phyloP scores from a whole-genome alignment of 257 asterid species.

The Solanum dulcamara region DNA sequence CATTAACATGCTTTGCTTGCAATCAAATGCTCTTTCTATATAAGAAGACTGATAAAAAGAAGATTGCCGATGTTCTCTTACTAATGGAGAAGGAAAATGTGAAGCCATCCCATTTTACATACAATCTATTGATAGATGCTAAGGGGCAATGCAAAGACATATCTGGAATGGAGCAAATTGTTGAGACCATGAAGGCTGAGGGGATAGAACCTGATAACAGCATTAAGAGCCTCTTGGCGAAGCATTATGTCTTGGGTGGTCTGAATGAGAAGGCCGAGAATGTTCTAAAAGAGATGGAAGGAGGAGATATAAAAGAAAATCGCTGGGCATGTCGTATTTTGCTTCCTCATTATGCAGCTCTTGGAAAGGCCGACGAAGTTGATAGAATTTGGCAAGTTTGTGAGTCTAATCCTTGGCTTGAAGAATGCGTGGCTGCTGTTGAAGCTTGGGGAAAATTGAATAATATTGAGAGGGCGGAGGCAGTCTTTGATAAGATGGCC shows the following conservation, averaged over 20 bases:
- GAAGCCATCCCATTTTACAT: constrained; percentile 48
- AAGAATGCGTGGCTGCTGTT: constrained; percentile 42
- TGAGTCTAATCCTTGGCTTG: constrained; percentile 28
- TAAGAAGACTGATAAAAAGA: constrained; percentile 39
- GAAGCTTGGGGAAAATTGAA: constrained; percentile 68
- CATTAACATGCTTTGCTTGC: constrained; percentile 38
- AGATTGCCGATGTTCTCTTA: constrained; percentile 49
- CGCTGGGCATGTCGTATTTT: constrained; percentile 31
- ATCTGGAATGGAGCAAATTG: constrained; percentile 52
- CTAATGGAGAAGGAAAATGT: constrained; percentile 61
- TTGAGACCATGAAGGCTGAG: constrained; percentile 49
- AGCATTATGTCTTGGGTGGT: constrained; percentile 31
- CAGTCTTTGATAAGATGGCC: constrained; percentile 32
- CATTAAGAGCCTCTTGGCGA: constrained; percentile 22
- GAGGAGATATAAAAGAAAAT: constrained; percentile 20
- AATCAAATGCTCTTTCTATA: constrained; percentile 64
- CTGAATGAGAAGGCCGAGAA: constrained; percentile 53
- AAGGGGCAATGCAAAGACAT: constrained; percentile 58
- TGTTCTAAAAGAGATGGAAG: constrained; percentile 58
- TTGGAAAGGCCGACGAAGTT: constrained; percentile 52
- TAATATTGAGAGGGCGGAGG: constrained; percentile 57
- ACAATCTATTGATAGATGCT: constrained; percentile 37
- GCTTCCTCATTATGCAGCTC: constrained; percentile 65
- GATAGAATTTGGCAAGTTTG: constrained; percentile 57
- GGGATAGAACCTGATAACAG: constrained; percentile 30